Base-by-base conservation (phyloP, 345 rosid genomes). In the Nephelium lappaceum region DNA sequence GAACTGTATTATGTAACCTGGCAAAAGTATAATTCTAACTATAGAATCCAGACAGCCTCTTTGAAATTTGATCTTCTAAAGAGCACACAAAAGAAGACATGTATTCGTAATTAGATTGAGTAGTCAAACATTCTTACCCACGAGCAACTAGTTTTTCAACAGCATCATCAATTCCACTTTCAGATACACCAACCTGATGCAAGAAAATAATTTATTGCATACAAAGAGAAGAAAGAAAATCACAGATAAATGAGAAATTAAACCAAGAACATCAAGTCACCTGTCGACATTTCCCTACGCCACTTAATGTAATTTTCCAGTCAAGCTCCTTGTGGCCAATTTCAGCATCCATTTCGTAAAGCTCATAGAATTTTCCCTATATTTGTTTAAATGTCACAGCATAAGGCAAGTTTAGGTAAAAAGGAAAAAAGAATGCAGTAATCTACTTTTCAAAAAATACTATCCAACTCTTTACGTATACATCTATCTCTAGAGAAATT, bases 241-340 rank as follows among this genome's bases (percentile, higher is more conserved):
- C 19, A 24, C 47, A 31, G 36, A 77, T 45, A 10, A 75, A 38
- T 15, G 38, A 47, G 43, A 10, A 69, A 74, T 25, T 31, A 16
- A 73, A 63, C 61, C 57, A 68, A 63, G 25, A 67, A 42, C 73
- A 55, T 19, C 41, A 25, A 69, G n/a, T 81, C 67, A 95, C 99
- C 95, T 95, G 99, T 76, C 98, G 91, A 87, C 99, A 95, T 88
- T 92, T 91, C 73, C 98, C 98, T 23, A 93, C 99, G 19, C 99
- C 98, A 25, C 98, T 93, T 67, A 86, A 65, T 71, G 99, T 95
- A 83, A 93, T 91, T 85, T 95, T 95, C 99, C 99, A 95, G 78
- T 90, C 98, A 77, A 95, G 91, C 84, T 92, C 99, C 78, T 87
- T 90, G 80, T 95, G 97, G 42, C 98, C 99, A 85, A 91, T 74